These are phyloP conservation scores for Annulohypoxylon nitens DNA, from an alignment of 495 filamentous ascomycete species.

Conservation along the genomic window DNA sequence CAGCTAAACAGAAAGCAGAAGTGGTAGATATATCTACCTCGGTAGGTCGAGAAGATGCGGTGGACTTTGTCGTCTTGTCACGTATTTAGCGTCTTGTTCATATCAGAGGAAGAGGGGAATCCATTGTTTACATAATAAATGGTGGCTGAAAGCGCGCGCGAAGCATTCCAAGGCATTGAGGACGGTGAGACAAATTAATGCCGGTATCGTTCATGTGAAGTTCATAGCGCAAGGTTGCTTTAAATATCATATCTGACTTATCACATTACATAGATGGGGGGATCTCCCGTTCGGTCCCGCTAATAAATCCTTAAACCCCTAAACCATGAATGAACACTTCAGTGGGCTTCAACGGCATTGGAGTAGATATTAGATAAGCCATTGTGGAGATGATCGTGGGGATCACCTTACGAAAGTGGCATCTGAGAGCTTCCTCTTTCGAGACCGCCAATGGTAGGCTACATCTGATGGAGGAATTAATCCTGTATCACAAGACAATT, in stretches of 20 bases:
- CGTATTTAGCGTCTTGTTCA: neutral
- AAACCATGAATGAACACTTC: neutral
- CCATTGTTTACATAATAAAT: neutral
- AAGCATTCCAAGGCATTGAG: neutral
- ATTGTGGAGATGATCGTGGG: constrained; percentile 8
- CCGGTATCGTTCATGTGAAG: neutral
- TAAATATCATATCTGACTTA: constrained; percentile 16
- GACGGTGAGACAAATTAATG: constrained; percentile 7
- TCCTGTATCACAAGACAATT: constrained; percentile 6
- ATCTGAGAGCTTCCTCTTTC: constrained; percentile 32
- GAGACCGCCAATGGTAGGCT: constrained; percentile 19
- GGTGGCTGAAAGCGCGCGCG: neutral
- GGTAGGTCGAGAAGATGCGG: neutral
- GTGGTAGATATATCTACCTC: neutral
- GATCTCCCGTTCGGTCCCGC: constrained; percentile 12
- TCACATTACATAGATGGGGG: constrained; percentile 15
- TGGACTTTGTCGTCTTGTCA: neutral
- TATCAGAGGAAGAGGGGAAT: neutral
- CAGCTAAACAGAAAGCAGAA: constrained; percentile 4
- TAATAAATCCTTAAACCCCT: neutral
- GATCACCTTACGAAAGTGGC: constrained; percentile 1
- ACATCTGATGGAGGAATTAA: constrained; percentile 13
- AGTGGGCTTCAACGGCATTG: neutral
- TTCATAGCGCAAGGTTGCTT: neutral
- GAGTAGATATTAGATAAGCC: constrained; percentile 25